Evolutionary conservation across 1,139 yeast species (phyloP).

Genomic region (Casaregolazyma lundiana): DNA sequence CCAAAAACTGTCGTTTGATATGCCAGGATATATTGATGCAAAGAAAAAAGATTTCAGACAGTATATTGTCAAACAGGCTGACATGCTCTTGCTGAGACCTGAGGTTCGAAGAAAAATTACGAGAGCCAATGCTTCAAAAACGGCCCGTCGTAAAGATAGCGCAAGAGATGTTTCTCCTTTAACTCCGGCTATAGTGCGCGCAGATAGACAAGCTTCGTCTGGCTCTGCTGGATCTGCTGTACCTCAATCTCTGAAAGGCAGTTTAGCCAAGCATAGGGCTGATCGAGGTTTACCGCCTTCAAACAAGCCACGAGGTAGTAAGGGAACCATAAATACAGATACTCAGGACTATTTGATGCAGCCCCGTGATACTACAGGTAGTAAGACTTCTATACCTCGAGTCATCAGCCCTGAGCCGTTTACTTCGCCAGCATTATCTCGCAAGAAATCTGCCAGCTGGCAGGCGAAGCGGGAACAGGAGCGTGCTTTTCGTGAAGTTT

Average conservation of each 20-base stretch:
- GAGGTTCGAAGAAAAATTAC: background rate
- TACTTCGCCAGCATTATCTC: background rate
- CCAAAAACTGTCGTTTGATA: constrained; percentile 23
- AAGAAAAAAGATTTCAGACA: constrained; percentile 2
- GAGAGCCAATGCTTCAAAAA: background rate
- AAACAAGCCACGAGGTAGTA: background rate
- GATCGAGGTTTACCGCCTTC: background rate
- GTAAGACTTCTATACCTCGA: background rate
- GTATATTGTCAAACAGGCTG: constrained; percentile 5
- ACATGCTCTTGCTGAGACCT: constrained; percentile 2
- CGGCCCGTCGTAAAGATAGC: background rate
- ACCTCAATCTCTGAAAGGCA: too few relatives aligned
- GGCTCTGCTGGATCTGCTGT: background rate
- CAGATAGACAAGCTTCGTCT: too few relatives aligned
- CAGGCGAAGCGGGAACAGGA: background rate
- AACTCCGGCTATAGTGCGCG: background rate
- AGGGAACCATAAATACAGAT: background rate
- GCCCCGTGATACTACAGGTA: background rate
- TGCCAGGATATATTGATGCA: constrained; percentile 14
- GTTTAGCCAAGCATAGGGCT: background rate
- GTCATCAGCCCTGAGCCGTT: background rate
- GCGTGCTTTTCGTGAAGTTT: constrained; percentile 5
- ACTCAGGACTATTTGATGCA: background rate
- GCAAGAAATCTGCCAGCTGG: background rate
- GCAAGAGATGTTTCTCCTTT: background rate